Conservation (phyloP, 495 filamentous ascomycete species). For the Penicillium cinerascens region DNA sequence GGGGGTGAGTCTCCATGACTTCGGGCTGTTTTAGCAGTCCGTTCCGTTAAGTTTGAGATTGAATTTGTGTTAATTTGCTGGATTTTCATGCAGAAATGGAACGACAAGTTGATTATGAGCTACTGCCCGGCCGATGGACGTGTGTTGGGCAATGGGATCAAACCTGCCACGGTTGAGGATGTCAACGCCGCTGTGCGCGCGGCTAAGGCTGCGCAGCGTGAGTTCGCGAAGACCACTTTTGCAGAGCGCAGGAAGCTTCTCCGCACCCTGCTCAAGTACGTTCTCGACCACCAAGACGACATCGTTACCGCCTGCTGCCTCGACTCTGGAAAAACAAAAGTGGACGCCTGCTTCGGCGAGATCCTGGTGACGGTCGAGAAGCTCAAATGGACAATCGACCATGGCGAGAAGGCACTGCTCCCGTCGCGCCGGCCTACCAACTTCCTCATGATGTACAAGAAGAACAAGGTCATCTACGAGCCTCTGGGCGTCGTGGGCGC, state of each 20-base stretch:
- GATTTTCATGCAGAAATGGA: slow-evolving; percentile 35
- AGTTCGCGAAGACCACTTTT: slow-evolving; percentile 82
- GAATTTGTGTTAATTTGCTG: not conserved
- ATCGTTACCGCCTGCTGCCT: slow-evolving; percentile 85
- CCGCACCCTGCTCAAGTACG: slow-evolving; percentile 72
- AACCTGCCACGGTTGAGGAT: slow-evolving; percentile 70
- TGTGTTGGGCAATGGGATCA: slow-evolving; percentile 70
- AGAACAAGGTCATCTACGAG: slow-evolving; percentile 86
- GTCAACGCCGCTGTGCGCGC: slow-evolving; percentile 77
- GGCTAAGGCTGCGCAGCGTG: slow-evolving; percentile 68
- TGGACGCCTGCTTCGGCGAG: slow-evolving; percentile 91
- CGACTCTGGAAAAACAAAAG: slow-evolving; percentile 95
- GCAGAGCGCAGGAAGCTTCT: slow-evolving; percentile 74
- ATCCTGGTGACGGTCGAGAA: slow-evolving; percentile 92
- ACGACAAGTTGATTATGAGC: slow-evolving; percentile 48
- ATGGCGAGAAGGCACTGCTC: slow-evolving; percentile 80
- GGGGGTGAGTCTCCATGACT: slow-evolving; percentile 31
- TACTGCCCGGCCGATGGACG: slow-evolving; percentile 88
- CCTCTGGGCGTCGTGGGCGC: slow-evolving; percentile 90
- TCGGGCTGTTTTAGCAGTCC: not conserved
- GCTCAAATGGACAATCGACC: slow-evolving; percentile 86
- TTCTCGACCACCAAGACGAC: slow-evolving; percentile 85
- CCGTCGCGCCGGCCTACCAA: slow-evolving; percentile 74
- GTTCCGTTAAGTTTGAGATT: not conserved
- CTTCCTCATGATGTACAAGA: slow-evolving; percentile 93